Evolutionary conservation across 306 rosid genomes (phyloP).

Genomic region (Quercus engelmannii): DNA sequence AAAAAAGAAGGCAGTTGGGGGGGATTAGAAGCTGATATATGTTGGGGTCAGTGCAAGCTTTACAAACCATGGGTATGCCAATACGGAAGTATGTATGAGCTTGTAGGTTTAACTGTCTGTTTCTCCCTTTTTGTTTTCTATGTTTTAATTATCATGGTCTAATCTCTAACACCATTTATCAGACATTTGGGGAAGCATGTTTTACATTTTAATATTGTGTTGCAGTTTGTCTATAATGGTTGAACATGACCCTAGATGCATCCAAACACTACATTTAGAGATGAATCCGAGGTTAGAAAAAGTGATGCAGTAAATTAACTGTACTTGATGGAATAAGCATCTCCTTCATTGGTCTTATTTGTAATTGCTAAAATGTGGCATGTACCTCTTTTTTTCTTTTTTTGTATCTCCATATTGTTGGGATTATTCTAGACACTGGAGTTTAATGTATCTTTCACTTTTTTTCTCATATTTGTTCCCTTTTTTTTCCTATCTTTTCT

Average conservation of each 20-base stretch:
- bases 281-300: background rate
- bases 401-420: background rate
- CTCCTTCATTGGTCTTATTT: background rate
- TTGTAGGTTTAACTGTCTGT: background rate
- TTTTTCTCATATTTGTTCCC: background rate
- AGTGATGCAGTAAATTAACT: background rate
- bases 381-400: too few species aligned
- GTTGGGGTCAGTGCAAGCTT: background rate
- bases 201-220: too few species aligned
- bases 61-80: background rate
- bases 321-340: background rate
- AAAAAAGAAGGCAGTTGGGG: too few species aligned
- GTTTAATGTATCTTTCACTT: background rate
- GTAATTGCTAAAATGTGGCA: background rate
- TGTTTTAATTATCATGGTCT: too few species aligned
- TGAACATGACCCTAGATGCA: background rate
- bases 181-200: too few species aligned
- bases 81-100: background rate
- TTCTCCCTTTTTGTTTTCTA: background rate
- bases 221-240: background rate
- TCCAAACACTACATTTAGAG: background rate
- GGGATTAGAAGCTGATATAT: background rate
- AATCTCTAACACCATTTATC: too few species aligned
- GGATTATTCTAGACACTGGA: too few species aligned
- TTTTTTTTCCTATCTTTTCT: background rate